Evolutionary conservation across 164 flowering plant genomes (phyloP), one percentile per base, ranked within the genome.

Genomic region (Magnolia officinalis): DNA sequence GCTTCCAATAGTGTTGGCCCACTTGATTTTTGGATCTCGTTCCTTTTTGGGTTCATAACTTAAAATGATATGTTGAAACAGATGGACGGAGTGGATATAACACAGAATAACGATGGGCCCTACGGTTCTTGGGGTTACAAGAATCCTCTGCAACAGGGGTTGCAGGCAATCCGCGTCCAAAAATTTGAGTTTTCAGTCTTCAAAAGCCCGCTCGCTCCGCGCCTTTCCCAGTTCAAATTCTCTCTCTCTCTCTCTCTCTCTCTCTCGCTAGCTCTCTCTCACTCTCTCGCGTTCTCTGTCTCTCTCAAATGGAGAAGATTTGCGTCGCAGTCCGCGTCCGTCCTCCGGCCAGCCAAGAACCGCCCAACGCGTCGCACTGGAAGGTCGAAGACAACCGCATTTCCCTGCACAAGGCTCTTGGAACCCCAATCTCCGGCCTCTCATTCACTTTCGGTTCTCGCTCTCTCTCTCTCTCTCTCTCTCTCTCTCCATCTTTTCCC

Each of bases 331-430:
- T 77, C 55, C 76, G 80, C 16, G 70, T 77, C 37, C 80, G 77
- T 4, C 80, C 76, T 19, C 76, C 76, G 73, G 58, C 50, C 18
- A 0, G 68, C 21, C 63, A 72, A 58, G 75, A 77, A 72, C 9
- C 23, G 29, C 5, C 24, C 18, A 72, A 21, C 31, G 52, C 89
- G 63, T 52, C 80, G 45, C 81, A 67, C 82, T 96, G 99, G 99
- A 92, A 82, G 80, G 87, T 92, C 29, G 94, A 89, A 67, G 90
- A 89, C 75, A 91, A 90, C 64, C 91, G 92, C 31, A 86, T 96
- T 75, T 94, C 98, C 55, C 94, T 96, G 13, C 73, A 63, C 68
- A 67, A 11, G 50, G 58, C 69, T 31, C 76, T 65, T 18, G 80
- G 80, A 66, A 72, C 80, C 52, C 80, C 97, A 1, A 59, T 90